Base-by-base conservation (phyloP, 805 yeast genomes). In the Cyberlindnera sargentensis region DNA sequence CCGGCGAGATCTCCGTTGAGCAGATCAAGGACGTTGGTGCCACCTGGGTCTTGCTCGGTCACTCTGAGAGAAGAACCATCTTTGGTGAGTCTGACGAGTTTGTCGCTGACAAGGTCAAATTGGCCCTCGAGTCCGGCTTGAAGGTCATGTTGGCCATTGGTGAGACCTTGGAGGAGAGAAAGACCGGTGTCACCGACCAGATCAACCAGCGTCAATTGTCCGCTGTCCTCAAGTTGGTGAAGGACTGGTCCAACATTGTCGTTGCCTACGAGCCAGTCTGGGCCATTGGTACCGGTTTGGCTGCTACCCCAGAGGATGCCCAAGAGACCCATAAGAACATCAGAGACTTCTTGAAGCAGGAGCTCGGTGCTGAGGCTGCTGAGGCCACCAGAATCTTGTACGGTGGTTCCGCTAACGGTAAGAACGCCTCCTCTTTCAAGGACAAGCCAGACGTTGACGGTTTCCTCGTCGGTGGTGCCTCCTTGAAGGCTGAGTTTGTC, bases 281-380 rank as follows among this genome's bases (percentile, higher is more conserved):
- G 99, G 99, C 99, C 60, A 93, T 93, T 61, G 99, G 99, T 68
- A 90, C 98, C 58, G 99, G 99, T 65, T 80, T 93, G 64, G 96
- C 98, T 61, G 98, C 99, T 50, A 93, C 99, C 58, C 89, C 99
- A 57, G 86, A 84, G 56, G 99, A 93, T 66, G 99, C 99, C 57
- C 96, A 93, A 75, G 88, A 82, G 56, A 87, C 93, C 62, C 99
- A 93, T 75, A 77, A 78, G 65, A 76, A 76, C 57, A 87, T 93
- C 72, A 86, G 99, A 78, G 77, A 71, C 50, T 89, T 77, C 78
- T 78, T 93, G 67, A 73, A 78, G 57, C 71, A 76, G 61, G 79
- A 83, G 67, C 78, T 91, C 63, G 91, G 95, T 64, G 75, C 68
- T 32, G 78, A 79, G 55, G 85, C 76, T 65, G 95, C 97, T 58